Evolutionary conservation across 2,329 filamentous ascomycete species (phyloP).

Genomic region (Fusarium xylarioides): DNA sequence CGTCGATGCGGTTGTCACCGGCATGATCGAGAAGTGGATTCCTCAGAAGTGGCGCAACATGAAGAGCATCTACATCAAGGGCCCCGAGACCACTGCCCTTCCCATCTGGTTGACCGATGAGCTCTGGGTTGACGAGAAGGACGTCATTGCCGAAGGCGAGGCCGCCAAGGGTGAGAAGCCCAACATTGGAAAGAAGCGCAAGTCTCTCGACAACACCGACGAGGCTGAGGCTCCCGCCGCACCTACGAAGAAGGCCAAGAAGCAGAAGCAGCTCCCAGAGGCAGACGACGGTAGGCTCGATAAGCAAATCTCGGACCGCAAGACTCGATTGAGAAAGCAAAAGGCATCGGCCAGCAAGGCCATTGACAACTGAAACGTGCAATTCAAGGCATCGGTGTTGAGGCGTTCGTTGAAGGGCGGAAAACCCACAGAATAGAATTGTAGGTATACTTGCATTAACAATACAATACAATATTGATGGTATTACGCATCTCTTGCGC

Average conservation of each 20-base stretch:
- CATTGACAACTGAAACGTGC: slow-evolving; percentile 52
- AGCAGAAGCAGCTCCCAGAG: slow-evolving; percentile 49
- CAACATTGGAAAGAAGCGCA: slow-evolving; percentile 73
- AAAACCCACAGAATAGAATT: slow-evolving; percentile 38
- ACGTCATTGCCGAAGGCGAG: slow-evolving; percentile 72
- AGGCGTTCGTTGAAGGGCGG: slow-evolving; percentile 46
- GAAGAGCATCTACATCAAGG: slow-evolving; percentile 88
- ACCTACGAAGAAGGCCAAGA: slow-evolving; percentile 52
- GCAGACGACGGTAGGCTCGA: slow-evolving; percentile 63
- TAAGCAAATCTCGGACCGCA: slow-evolving; percentile 68
- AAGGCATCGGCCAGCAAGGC: slow-evolving; percentile 66
- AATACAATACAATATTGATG: slow-evolving; percentile 32
- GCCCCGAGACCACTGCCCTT: slow-evolving; percentile 84
- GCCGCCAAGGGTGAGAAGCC: slow-evolving; percentile 59
- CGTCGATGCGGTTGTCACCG: slow-evolving; percentile 73
- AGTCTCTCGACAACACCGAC: slow-evolving; percentile 56
- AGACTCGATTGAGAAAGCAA: slow-evolving; percentile 66
- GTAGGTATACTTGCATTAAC: slow-evolving; percentile 31
- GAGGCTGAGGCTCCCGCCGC: slow-evolving; percentile 55
- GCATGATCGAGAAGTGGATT: slow-evolving; percentile 80
- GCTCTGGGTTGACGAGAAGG: slow-evolving; percentile 83
- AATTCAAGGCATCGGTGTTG: slow-evolving; percentile 47
- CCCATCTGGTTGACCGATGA: slow-evolving; percentile 96
- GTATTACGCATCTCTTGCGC: slow-evolving; percentile 26
- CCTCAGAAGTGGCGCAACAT: slow-evolving; percentile 90